Evolutionary conservation across 1,139 yeast genomes (phyloP).

Genomic region (Candida gigantensis): DNA sequence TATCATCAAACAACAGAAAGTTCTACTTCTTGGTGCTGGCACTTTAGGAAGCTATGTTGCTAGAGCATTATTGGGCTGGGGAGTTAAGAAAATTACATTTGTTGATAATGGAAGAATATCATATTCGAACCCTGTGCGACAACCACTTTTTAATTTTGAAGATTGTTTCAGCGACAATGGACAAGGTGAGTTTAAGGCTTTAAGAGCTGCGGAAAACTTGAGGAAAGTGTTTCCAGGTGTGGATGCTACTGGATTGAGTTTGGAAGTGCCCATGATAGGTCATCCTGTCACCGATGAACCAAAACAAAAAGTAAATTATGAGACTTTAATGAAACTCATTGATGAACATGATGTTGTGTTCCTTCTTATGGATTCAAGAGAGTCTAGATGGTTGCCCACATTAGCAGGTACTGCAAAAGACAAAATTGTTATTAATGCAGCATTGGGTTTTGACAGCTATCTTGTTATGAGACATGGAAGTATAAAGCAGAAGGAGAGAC

Average conservation of each 20-base stretch:
- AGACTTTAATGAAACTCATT: conserved; percentile 53
- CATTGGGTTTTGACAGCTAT: conserved; percentile 91
- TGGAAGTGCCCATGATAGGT: conserved; percentile 96
- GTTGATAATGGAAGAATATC: conserved; percentile 90
- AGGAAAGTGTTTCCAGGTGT: conserved; percentile 78
- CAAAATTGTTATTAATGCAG: conserved; percentile 85
- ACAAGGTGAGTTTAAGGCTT: conserved; percentile 70
- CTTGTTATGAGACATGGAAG: conserved; percentile 92
- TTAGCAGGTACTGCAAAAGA: conserved; percentile 65
- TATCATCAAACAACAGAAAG: conserved; percentile 55
- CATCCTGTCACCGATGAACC: conserved; percentile 68
- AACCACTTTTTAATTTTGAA: conserved; percentile 75
- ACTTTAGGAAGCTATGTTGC: conserved; percentile 93
- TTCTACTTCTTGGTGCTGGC: conserved; percentile 90
- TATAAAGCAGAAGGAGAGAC: conserved; percentile 28
- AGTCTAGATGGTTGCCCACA: conserved; percentile 95
- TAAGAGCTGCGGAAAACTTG: conserved; percentile 71
- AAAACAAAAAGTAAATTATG: conserved; percentile 52
- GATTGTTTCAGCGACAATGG: conserved; percentile 68
- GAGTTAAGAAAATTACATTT: conserved; percentile 78
- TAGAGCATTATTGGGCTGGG: conserved; percentile 90
- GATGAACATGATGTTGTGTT: conserved; percentile 73
- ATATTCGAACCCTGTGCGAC: conserved; percentile 93
- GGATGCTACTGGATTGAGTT: conserved; percentile 54
- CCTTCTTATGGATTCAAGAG: conserved; percentile 89